Conservation (phyloP, 1,284 basidiomycete species). For the Trichosporon sp. region DNA sequence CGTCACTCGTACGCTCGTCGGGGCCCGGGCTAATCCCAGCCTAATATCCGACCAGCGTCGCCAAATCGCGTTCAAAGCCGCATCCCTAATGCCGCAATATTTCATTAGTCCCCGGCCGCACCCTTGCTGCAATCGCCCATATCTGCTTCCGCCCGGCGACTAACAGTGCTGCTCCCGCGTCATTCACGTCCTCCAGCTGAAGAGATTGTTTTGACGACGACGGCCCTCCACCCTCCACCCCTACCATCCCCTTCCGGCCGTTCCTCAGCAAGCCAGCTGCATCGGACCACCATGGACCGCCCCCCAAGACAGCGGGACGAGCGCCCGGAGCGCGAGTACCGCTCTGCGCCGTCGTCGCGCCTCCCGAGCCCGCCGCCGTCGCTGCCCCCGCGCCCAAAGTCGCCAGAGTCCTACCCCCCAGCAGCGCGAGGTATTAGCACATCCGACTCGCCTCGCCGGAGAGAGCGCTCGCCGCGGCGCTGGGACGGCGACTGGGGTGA, state of each 20-base stretch:
- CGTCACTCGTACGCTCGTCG: neutral
- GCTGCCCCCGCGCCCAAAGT: neutral
- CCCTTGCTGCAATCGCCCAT: neutral
- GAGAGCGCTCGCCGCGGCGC: neutral
- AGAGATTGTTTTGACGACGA: neutral
- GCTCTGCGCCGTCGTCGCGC: neutral
- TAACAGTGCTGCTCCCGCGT: neutral
- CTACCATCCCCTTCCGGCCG: too few relatives aligned
- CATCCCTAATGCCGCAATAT: neutral
- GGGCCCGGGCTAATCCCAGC: neutral
- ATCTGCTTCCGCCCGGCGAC: neutral
- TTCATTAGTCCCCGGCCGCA: neutral
- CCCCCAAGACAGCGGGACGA: neutral
- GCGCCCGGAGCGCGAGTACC: neutral
- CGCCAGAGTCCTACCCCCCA: neutral
- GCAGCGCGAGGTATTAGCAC: neutral
- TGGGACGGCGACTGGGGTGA: neutral
- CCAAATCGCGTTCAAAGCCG: neutral
- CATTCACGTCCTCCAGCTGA: neutral
- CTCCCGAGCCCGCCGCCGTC: neutral
- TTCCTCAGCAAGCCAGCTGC: neutral
- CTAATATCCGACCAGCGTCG: neutral
- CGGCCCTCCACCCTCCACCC: neutral
- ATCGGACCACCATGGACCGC: neutral
- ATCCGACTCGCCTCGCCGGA: neutral